Conservation (phyloP, 73 alveolate genomes). For the Tetrahymena malaccensis region DNA sequence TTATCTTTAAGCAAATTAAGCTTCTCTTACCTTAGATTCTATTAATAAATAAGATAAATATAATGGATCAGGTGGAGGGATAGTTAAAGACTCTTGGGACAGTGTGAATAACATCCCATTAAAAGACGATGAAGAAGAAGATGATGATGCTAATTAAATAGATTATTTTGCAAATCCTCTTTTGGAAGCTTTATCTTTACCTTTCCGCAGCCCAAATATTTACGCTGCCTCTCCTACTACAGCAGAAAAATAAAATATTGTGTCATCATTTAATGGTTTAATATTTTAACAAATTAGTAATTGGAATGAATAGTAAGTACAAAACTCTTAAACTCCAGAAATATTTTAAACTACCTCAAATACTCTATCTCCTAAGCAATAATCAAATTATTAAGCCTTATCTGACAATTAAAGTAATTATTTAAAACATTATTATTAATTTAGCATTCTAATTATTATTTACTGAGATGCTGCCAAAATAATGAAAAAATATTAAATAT, state of each 20-base stretch:
- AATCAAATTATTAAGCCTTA: background rate
- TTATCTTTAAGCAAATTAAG: background rate
- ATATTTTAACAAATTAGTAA: background rate
- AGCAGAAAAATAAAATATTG: background rate
- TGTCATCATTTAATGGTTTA: background rate
- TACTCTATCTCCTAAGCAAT: background rate
- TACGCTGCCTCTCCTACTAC: background rate
- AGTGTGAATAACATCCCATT: background rate
- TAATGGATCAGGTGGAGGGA: background rate
- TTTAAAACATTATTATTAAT: background rate
- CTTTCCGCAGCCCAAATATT: background rate
- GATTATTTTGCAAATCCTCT: background rate
- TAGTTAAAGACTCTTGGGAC: background rate
- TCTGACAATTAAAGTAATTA: background rate
- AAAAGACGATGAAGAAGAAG: background rate
- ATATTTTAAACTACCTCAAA: background rate
- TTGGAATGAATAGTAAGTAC: background rate
- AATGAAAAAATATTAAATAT: no score
- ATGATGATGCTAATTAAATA: background rate
- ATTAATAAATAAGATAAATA: background rate
- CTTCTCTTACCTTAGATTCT: background rate
- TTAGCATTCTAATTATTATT: background rate
- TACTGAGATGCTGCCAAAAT: background rate
- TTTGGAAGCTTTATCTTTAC: background rate
- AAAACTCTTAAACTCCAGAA: background rate